phyloP scores from a whole-genome alignment of 1,284 basidiomycete genomes.

The Amylostereum areolatum region DNA sequence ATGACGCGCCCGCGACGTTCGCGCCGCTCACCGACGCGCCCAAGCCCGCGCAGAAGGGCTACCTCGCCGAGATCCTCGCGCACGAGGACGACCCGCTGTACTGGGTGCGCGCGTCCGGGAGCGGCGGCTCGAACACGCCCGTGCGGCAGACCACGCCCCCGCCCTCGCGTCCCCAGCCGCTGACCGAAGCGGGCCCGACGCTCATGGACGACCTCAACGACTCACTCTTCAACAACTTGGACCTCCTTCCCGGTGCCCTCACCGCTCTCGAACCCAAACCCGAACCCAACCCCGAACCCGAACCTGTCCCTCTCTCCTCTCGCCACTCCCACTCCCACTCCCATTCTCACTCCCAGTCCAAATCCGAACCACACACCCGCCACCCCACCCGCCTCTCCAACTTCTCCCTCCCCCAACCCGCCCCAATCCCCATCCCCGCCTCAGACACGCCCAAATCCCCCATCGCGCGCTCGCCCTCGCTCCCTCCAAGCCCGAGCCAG shows the following conservation, averaged over 20 bases:
- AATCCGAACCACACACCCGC: not conserved
- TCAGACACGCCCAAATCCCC: slow-evolving; percentile 5
- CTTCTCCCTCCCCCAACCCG: slow-evolving; percentile 1
- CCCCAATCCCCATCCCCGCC: not conserved
- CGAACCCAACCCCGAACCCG: no score
- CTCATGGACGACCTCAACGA: no score
- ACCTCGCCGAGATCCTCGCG: slow-evolving; percentile 57
- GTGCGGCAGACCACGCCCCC: slow-evolving; percentile 4
- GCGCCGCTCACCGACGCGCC: slow-evolving; percentile 10
- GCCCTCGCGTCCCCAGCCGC: slow-evolving; percentile 3
- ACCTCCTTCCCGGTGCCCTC: not conserved
- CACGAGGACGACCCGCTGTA: slow-evolving; percentile 66
- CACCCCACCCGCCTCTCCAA: not conserved
- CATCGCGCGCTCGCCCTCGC: slow-evolving; percentile 22
- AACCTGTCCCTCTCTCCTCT: not conserved
- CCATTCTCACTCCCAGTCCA: not conserved
- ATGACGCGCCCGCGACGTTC: slow-evolving; percentile 11
- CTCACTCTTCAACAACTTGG: not conserved
- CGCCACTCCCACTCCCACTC: not conserved
- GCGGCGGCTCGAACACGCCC: slow-evolving; percentile 4
- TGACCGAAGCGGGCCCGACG: no score
- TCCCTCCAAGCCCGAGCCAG: slow-evolving; percentile 24
- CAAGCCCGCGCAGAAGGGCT: slow-evolving; percentile 24
- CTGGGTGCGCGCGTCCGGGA: slow-evolving; percentile 24
- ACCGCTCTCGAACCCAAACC: no score